phyloP scores from a whole-genome alignment of 768 basidiomycete species.

The Botryobasidium botryosum region DNA sequence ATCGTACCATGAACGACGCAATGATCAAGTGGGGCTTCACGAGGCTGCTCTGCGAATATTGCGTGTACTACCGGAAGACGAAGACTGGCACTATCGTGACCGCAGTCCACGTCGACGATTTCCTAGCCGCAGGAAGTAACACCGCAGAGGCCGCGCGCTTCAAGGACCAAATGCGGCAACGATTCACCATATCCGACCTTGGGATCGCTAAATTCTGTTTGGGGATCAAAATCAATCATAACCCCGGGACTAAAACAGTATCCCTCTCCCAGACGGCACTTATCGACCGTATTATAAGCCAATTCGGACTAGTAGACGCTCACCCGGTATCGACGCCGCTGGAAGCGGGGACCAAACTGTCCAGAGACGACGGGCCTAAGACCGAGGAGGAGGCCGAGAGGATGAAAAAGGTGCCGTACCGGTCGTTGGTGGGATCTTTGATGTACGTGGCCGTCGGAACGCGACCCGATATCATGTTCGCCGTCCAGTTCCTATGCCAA shows the following conservation, averaged over 20 bases:
- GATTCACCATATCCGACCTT: conserved; percentile 16
- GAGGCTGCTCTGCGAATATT: conserved; percentile 3
- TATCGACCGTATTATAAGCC: conserved; percentile 6
- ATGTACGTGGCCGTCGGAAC: conserved; percentile 11
- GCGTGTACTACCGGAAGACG: conserved; percentile 15
- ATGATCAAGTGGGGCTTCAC: conserved; percentile 9
- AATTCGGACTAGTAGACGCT: conserved; percentile 4
- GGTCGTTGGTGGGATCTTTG: conserved; percentile 8
- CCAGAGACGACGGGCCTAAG: conserved; percentile 14
- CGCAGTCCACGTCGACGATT: conserved; percentile 18
- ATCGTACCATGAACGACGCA: conserved; percentile 3
- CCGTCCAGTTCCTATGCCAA: conserved; percentile 4
- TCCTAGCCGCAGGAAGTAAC: not conserved
- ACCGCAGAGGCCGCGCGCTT: not conserved
- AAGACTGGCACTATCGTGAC: too few species aligned
- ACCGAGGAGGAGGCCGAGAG: not conserved
- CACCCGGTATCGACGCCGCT: conserved; percentile 10
- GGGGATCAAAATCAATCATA: conserved; percentile 12
- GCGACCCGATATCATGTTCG: conserved; percentile 11
- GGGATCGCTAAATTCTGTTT: conserved; percentile 9
- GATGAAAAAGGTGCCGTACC: conserved; percentile 4
- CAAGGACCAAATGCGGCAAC: conserved; percentile 15
- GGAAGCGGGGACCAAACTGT: conserved; percentile 11
- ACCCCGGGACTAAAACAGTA: conserved; percentile 6
- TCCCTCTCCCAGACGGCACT: conserved; percentile 11